Percentiles rank a stretch among this genome's conserved stretches.
Conservation (phyloP, 768 basidiomycete genomes). For the Panaeolus cyanescens region DNA sequence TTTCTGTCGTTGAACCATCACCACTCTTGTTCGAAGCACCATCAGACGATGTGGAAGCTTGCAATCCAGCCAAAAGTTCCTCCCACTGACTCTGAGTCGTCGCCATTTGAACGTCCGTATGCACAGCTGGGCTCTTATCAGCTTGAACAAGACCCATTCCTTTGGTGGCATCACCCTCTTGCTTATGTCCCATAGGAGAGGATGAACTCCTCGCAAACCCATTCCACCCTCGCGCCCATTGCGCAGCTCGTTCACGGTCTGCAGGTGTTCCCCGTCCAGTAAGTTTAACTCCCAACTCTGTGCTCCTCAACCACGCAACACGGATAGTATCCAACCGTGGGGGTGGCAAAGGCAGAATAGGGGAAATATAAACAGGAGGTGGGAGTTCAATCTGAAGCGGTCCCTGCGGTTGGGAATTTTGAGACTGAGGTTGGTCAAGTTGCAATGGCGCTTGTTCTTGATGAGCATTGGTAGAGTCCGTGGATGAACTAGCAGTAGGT, state of each 20-base stretch:
- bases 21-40: not conserved
- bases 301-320: slow-evolving; percentile 25
- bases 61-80: not conserved
- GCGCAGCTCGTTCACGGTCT: slow-evolving; percentile 24
- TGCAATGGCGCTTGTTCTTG: slow-evolving; percentile 3
- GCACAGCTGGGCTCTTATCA: slow-evolving; percentile 13
- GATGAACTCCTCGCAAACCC: not conserved
- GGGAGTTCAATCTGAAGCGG: slow-evolving; percentile 18
- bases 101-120: not conserved
- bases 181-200: not conserved
- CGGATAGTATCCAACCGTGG: slow-evolving; percentile 33
- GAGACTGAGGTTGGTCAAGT: not conserved
- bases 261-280: slow-evolving; percentile 38
- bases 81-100: not conserved
- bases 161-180: not conserved
- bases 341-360: slow-evolving; percentile 34
- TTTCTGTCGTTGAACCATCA: not conserved
- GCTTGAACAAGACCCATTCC: slow-evolving; percentile 1
- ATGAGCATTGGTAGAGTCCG: not conserved
- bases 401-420: slow-evolving; percentile 15
- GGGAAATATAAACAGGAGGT: slow-evolving; percentile 10
- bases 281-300: slow-evolving; percentile 27
- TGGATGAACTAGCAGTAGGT: slow-evolving; percentile 2
- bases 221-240: slow-evolving; percentile 26
- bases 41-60: not conserved